phyloP scores from a whole-genome alignment of 2,329 filamentous ascomycete species.

The Aspergillus niger region DNA sequence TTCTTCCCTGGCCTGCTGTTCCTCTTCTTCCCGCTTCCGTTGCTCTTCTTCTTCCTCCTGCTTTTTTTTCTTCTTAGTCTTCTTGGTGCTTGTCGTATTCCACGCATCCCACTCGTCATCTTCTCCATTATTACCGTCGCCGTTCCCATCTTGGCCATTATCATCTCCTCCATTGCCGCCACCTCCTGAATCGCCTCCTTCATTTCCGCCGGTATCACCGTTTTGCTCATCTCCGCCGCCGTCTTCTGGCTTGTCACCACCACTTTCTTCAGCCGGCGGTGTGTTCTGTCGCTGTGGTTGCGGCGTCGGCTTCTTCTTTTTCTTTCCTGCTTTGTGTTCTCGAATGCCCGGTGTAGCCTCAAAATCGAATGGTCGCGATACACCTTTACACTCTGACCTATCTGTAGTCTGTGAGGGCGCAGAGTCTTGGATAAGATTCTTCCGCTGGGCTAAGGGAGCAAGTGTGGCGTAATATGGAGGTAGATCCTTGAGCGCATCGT shows the following conservation, averaged over 20 bases:
- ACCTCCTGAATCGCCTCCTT: conserved; percentile 41
- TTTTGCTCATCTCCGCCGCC: conserved; percentile 15
- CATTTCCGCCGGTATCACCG: conserved; percentile 38
- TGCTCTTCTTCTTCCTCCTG: conserved; percentile 36
- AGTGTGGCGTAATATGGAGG: conserved; percentile 37
- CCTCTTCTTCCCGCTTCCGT: conserved; percentile 28
- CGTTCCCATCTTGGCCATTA: conserved; percentile 35
- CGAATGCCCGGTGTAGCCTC: conserved; percentile 28
- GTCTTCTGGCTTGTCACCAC: conserved; percentile 20
- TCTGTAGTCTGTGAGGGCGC: conserved; percentile 10
- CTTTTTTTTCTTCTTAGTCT: conserved; percentile 40
- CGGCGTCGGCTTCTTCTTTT: conserved; percentile 29
- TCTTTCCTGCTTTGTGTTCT: conserved; percentile 36
- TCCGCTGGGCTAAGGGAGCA: conserved; percentile 31
- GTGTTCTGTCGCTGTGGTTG: conserved; percentile 19
- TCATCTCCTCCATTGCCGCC: conserved; percentile 37
- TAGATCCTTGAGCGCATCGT: conserved; percentile 35
- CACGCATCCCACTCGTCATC: conserved; percentile 44
- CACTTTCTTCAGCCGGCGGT: conserved; percentile 24
- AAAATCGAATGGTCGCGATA: conserved; percentile 28
- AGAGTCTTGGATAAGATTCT: conserved; percentile 12
- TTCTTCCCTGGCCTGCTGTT: conserved; percentile 29
- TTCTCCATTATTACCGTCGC: conserved; percentile 36
- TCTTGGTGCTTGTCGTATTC: conserved; percentile 35
- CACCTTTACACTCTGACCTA: conserved; percentile 10